Evolutionary conservation across 176 grass and related monocot species (phyloP).

Genomic region (Eleusine indica): DNA sequence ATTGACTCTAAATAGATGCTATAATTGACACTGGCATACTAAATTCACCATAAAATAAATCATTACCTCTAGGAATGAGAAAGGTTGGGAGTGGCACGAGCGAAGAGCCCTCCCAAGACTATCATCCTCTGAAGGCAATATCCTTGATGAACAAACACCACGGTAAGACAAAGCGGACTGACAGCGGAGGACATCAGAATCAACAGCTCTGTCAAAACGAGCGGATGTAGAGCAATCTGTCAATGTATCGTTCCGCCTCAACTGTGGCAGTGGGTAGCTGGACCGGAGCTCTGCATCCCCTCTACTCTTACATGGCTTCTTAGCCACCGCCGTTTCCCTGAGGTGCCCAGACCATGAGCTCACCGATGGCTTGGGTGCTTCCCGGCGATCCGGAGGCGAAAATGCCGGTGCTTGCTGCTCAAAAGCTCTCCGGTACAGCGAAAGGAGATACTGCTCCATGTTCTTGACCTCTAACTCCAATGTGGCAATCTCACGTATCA

Average conservation of each 20-base stretch:
- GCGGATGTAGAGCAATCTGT: conserved; percentile 46
- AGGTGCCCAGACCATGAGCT: conserved; percentile 30
- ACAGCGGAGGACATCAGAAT: conserved; percentile 48
- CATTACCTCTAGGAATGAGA: conserved; percentile 82
- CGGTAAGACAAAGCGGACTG: conserved; percentile 67
- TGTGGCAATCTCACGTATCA: conserved; percentile 90
- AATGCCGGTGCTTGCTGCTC: conserved; percentile 65
- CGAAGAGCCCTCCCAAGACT: conserved; percentile 80
- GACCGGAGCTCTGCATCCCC: conserved; percentile 30
- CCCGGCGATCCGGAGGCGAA: conserved; percentile 44
- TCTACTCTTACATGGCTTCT: conserved; percentile 36
- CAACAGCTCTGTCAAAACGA: conserved; percentile 36
- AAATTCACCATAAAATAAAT: background rate
- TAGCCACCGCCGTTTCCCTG: conserved; percentile 26
- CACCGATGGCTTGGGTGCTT: conserved; percentile 21
- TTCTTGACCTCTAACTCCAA: conserved; percentile 93
- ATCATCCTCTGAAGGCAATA: conserved; percentile 81
- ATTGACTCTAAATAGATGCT: background rate
- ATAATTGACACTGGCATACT: background rate
- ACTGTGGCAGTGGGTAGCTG: conserved; percentile 33
- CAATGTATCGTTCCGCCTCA: conserved; percentile 43
- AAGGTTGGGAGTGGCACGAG: conserved; percentile 80
- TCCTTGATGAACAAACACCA: conserved; percentile 66
- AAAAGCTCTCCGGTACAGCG: conserved; percentile 88
- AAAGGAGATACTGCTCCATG: conserved; percentile 95